Evolutionary conservation across 805 yeast species (phyloP).

Genomic region (Cyberlindnera euphorbiae): DNA sequence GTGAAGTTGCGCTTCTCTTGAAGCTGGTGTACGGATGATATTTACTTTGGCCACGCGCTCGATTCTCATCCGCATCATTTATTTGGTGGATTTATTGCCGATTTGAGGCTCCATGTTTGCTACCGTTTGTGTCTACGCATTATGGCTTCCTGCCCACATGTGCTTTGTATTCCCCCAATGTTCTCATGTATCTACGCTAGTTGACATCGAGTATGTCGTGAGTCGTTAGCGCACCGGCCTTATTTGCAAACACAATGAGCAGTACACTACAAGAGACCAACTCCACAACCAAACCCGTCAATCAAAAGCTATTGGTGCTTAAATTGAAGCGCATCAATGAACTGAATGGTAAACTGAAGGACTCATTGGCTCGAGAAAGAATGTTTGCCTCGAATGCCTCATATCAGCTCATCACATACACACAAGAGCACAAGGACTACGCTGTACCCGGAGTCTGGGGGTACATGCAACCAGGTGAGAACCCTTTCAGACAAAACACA

Average conservation of each 20-base stretch:
- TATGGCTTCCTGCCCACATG: too few relatives aligned
- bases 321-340: constrained; percentile 59
- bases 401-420: constrained; percentile 36
- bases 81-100: neutral
- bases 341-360: constrained; percentile 47
- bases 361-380: constrained; percentile 49
- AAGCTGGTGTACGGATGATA: too few relatives aligned
- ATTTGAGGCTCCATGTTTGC: neutral
- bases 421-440: constrained; percentile 32
- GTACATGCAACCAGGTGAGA: constrained; percentile 31
- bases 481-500: constrained; percentile 32
- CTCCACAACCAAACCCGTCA: constrained; percentile 6
- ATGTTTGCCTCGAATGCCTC: constrained; percentile 63
- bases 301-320: constrained; percentile 42
- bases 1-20: too few relatives aligned
- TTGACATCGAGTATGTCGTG: too few relatives aligned
- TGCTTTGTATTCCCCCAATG: too few relatives aligned
- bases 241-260: neutral
- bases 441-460: constrained; percentile 39
- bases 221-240: too few relatives aligned
- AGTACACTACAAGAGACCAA: neutral
- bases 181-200: too few relatives aligned
- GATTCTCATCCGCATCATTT: too few relatives aligned
- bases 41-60: too few relatives aligned
- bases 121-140: too few relatives aligned